phyloP scores from a whole-genome alignment of 345 rosid genomes.

The Boechera divaricarpa region DNA sequence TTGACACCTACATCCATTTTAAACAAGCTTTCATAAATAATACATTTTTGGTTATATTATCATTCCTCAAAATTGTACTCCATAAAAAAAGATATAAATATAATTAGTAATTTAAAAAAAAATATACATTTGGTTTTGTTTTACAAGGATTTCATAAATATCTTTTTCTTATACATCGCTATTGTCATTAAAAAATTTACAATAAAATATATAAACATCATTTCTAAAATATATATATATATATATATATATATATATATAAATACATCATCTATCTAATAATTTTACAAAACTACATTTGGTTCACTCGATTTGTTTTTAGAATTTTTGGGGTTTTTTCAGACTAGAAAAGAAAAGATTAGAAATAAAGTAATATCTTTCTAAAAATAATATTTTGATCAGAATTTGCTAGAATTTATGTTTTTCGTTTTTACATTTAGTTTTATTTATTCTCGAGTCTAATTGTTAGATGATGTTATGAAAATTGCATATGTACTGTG shows the following conservation, averaged over 20 bases:
- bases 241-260: no score
- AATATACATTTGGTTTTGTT: not conserved
- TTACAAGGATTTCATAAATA: not conserved
- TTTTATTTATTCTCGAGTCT: not conserved
- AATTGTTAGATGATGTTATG: not conserved
- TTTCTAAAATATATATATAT: not conserved
- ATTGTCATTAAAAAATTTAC: not conserved
- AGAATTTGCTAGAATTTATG: not conserved
- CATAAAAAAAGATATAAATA: not conserved
- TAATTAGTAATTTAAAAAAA: not conserved
- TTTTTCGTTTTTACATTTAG: not conserved
- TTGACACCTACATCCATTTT: constrained; percentile 36
- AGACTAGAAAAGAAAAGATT: not conserved
- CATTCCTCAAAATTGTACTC: not conserved
- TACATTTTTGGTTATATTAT: not conserved
- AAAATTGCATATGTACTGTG: not conserved
- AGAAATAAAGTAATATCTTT: not conserved
- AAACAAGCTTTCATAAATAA: not conserved
- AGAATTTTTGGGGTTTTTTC: not conserved
- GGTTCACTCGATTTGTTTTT: not conserved
- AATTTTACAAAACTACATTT: not conserved
- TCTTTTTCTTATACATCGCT: not conserved
- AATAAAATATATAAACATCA: not conserved
- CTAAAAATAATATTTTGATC: not conserved
- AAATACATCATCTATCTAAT: not conserved